A percentile compares a stretch with the other conserved stretches of the same genome.
Evolutionary conservation across 768 basidiomycete species (phyloP).

Genomic region (Mycena maculata): DNA sequence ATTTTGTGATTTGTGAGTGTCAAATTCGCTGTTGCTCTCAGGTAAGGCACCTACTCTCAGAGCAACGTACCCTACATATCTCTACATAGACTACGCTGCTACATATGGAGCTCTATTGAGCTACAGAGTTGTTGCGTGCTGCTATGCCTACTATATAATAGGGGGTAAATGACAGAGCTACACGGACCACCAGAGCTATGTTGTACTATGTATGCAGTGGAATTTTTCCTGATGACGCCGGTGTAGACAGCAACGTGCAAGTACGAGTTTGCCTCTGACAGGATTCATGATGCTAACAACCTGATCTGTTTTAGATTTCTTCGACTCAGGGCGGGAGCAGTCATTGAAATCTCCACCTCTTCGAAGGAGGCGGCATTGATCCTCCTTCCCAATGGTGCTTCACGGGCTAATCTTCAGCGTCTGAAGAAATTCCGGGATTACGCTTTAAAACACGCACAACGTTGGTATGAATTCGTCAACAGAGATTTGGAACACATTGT

Average conservation of each 20-base stretch:
- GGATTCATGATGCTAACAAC: background rate
- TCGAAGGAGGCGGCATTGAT: slow-evolving; percentile 25
- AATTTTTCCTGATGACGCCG: too few species aligned
- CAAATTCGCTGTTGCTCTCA: too few species aligned
- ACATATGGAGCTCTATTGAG: too few species aligned
- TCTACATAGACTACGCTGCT: too few species aligned
- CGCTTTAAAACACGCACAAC: slow-evolving; percentile 12
- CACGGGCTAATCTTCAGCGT: slow-evolving; percentile 7
- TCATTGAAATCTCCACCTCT: slow-evolving; percentile 12
- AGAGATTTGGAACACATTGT: background rate
- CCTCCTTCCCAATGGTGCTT: slow-evolving; percentile 26
- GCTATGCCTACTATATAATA: too few species aligned
- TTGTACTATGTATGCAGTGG: too few species aligned
- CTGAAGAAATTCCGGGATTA: slow-evolving; percentile 11
- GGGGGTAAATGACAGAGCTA: too few species aligned
- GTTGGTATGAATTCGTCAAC: slow-evolving; percentile 28
- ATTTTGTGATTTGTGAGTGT: too few species aligned
- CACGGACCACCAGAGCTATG: too few species aligned
- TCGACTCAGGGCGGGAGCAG: slow-evolving; percentile 4
- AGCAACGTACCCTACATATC: too few species aligned
- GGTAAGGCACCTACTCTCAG: too few species aligned
- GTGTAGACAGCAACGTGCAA: slow-evolving; percentile 14
- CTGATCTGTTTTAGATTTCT: background rate
- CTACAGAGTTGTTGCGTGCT: too few species aligned
- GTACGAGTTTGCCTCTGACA: background rate